Evolutionary conservation across 2,329 filamentous ascomycete genomes (phyloP).

Genomic region (Verticillium nubilum): DNA sequence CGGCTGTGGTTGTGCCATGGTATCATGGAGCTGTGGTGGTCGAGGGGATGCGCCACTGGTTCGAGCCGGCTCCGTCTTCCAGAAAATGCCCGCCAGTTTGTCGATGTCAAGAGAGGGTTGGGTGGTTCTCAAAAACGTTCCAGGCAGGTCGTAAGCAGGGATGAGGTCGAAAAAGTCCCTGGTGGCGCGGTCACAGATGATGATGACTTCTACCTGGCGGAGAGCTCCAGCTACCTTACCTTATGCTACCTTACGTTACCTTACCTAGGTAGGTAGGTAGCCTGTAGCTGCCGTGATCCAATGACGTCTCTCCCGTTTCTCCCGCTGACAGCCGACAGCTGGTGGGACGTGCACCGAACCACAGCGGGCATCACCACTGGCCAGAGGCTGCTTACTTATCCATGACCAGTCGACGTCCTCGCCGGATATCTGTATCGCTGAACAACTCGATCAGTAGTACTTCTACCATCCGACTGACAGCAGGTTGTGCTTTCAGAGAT

Average conservation of each 20-base stretch:
- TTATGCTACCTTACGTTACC: too few species aligned
- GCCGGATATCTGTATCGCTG: too few species aligned
- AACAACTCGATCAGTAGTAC: too few species aligned
- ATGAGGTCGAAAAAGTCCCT: neutral
- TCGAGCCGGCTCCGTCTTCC: conserved; percentile 36
- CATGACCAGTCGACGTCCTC: too few species aligned
- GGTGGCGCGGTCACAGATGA: neutral
- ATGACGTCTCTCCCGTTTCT: neutral
- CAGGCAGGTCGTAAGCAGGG: neutral
- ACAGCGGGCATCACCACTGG: too few species aligned
- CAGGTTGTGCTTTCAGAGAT: too few species aligned
- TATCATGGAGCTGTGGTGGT: conserved; percentile 24
- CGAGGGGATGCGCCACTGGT: conserved; percentile 28
- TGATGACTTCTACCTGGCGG: neutral
- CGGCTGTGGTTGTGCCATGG: conserved; percentile 39
- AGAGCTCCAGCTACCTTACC: neutral
- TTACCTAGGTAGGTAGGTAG: too few species aligned
- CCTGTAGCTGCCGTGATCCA: neutral
- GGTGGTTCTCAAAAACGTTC: neutral
- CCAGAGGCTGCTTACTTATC: too few species aligned
- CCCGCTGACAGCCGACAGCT: neutral
- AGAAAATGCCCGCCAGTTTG: conserved; percentile 45
- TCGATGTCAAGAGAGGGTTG: neutral
- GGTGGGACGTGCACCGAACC: too few species aligned
- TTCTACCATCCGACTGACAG: too few species aligned